Percentiles rank a stretch among this genome's conserved stretches.
These are phyloP conservation scores for Solanum peruvianum DNA, from an alignment of 257 asterid genomes.

Conservation along the genomic window DNA sequence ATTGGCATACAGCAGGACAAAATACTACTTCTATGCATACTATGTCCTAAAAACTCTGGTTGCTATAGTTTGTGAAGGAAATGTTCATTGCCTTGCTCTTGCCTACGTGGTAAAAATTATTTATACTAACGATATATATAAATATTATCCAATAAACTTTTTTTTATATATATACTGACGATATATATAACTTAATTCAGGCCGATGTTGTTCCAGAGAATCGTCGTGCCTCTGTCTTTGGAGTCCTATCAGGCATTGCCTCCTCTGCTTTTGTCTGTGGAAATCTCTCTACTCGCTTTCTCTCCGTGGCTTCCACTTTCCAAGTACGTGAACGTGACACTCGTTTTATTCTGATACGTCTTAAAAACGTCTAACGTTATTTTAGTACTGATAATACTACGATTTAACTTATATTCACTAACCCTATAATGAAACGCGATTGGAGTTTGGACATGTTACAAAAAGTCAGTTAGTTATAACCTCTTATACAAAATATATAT, in stretches of 20 bases:
- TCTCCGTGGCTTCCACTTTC: slow-evolving; percentile 57
- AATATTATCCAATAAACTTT: neutral
- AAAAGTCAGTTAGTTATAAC: neutral
- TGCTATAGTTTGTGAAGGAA: slow-evolving; percentile 64
- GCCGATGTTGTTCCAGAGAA: slow-evolving; percentile 76
- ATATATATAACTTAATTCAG: slow-evolving; percentile 19
- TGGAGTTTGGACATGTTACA: neutral
- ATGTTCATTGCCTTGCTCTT: slow-evolving; percentile 69
- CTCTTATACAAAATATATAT: neutral
- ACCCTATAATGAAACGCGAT: neutral
- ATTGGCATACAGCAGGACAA: slow-evolving; percentile 62
- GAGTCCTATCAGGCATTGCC: slow-evolving; percentile 64
- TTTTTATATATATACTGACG: neutral
- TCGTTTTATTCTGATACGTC: neutral
- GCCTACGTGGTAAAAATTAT: neutral
- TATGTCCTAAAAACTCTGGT: slow-evolving; percentile 48
- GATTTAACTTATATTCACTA: neutral
- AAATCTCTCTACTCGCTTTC: slow-evolving; percentile 70
- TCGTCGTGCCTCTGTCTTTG: slow-evolving; percentile 59
- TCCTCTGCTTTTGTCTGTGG: slow-evolving; percentile 89
- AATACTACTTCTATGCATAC: slow-evolving; percentile 53
- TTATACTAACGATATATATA: neutral
- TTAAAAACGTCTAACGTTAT: neutral
- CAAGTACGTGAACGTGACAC: slow-evolving; percentile 26
- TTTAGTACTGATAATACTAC: neutral